phyloP scores from a whole-genome alignment of 1,284 basidiomycete genomes.

The Ustilago trichophora region DNA sequence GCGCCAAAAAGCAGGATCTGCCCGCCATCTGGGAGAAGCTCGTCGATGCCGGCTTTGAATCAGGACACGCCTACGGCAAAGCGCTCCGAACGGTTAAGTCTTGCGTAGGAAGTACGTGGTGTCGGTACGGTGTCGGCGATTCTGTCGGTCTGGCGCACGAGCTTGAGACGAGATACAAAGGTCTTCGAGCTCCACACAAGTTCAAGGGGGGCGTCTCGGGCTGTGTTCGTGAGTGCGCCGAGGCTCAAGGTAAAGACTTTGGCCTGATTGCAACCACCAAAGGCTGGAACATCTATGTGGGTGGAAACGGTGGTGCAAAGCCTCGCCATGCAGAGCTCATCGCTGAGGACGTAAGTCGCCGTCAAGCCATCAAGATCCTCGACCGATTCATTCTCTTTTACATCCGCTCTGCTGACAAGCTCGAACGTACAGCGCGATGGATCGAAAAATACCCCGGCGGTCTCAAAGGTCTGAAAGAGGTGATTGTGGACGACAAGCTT shows the following conservation, averaged over 20 bases:
- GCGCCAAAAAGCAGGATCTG: slow-evolving; percentile 78
- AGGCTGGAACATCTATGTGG: slow-evolving; percentile 73
- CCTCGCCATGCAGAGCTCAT: slow-evolving; percentile 73
- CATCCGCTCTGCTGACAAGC: slow-evolving; percentile 74
- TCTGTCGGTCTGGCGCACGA: slow-evolving; percentile 78
- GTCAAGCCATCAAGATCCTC: slow-evolving; percentile 72
- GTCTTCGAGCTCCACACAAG: slow-evolving; percentile 78
- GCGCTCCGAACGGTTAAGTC: slow-evolving; percentile 73
- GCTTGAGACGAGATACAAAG: slow-evolving; percentile 79
- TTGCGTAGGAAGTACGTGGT: slow-evolving; percentile 75
- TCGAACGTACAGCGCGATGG: slow-evolving; percentile 78
- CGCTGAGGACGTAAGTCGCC: slow-evolving; percentile 66
- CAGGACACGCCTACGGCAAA: slow-evolving; percentile 80
- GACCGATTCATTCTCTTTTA: slow-evolving; percentile 78
- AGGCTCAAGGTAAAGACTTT: slow-evolving; percentile 80
- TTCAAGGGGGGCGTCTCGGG: slow-evolving; percentile 80
- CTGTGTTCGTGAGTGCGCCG: slow-evolving; percentile 68
- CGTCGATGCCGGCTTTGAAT: slow-evolving; percentile 76
- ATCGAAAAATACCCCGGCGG: slow-evolving; percentile 78
- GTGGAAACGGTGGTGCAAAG: slow-evolving; percentile 78
- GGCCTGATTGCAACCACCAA: slow-evolving; percentile 81
- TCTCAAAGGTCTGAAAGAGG: slow-evolving; percentile 74
- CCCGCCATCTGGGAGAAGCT: slow-evolving; percentile 80
- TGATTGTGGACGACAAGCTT: slow-evolving; percentile 79
- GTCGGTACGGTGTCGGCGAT: slow-evolving; percentile 79